A percentile compares a stretch with the other conserved stretches of the same genome.
Conservation (phyloP, 2,329 filamentous ascomycete genomes). For the Apiospora kogelbergensis region DNA sequence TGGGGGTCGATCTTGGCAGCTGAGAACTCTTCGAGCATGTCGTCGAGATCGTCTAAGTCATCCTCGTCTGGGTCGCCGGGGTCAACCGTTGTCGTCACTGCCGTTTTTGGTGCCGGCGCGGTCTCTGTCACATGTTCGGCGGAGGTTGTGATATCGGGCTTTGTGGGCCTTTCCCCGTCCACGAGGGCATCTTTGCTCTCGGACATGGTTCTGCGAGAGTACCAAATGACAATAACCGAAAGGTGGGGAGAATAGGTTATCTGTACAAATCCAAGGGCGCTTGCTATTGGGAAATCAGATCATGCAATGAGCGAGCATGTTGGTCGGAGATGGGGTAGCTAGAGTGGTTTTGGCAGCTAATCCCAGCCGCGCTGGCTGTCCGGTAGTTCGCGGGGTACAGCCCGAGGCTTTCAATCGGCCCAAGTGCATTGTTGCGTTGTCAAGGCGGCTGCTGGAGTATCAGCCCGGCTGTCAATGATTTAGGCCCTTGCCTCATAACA, state of each 20-base stretch:
- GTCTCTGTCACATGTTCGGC: slow-evolving; percentile 9
- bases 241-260: neutral
- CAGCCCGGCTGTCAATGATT: neutral
- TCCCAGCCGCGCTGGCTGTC: neutral
- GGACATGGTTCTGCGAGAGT: neutral
- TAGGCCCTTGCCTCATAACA: neutral
- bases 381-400: slow-evolving; percentile 2
- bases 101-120: neutral
- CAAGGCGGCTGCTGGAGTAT: neutral
- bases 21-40: slow-evolving; percentile 91
- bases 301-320: neutral
- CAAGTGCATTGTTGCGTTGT: neutral
- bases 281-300: neutral
- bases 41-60: slow-evolving; percentile 88
- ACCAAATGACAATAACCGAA: neutral
- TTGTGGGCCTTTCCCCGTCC: neutral
- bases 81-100: neutral
- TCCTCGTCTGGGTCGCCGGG: slow-evolving; percentile 80
- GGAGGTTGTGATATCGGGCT: neutral
- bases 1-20: slow-evolving; percentile 57
- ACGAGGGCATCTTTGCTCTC: neutral
- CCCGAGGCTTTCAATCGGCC: neutral
- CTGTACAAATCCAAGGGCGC: neutral
- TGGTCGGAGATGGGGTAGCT: neutral
- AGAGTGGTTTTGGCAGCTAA: neutral